Base-by-base conservation (phyloP, 1,139 yeast species). In the Scheffersomyces lignicola region DNA sequence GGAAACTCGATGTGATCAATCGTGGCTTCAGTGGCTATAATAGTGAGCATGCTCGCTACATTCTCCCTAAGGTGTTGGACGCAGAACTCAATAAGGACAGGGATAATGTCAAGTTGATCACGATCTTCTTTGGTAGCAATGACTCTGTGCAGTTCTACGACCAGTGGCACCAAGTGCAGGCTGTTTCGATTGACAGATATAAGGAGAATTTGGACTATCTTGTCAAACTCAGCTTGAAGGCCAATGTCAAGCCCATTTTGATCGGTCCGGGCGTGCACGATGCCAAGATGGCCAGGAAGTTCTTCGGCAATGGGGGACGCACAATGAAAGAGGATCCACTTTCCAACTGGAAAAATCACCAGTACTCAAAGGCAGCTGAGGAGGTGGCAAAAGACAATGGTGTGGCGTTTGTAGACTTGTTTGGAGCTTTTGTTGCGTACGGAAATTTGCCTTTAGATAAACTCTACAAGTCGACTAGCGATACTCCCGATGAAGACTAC, bases 121-220 rank as follows among this genome's bases (percentile, higher is more conserved):
- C 80, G 0, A 60, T 87, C 3, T 85, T 82, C 55, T 77, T 84
- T 47, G 96, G 96, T 1, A 73, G 94, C 8, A 87, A 87, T 49
- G 96, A 87, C 53, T 79, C 87, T 0, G 47, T 62, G 7, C 60
- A 58, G 3, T 16, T 32, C 17, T 34, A 84, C 47, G 94, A 84
- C 49, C 76, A 87, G 0, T 47, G 64, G 3, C 69, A 68, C 23
- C 52, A 59, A 5, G 58, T 64, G 15, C 95, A 84, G 52, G 63
- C 65, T 15, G 86, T 83, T 1, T 69, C 75, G 2, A 31, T 80
- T 7, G 69, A 60, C 1, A 63, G 73, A 38, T 85, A 62, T 50
- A 39, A 54, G 14, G 59, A 56, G 7, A 85, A 86, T 50, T 59
- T 76, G 38, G 51, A 48, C 9, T 43, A 42, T 13, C 53, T 84